A percentile compares a stretch with the other conserved stretches of the same genome.
Conservation (phyloP, 2,329 filamentous ascomycete genomes). For the Chaetomium olivaceum region DNA sequence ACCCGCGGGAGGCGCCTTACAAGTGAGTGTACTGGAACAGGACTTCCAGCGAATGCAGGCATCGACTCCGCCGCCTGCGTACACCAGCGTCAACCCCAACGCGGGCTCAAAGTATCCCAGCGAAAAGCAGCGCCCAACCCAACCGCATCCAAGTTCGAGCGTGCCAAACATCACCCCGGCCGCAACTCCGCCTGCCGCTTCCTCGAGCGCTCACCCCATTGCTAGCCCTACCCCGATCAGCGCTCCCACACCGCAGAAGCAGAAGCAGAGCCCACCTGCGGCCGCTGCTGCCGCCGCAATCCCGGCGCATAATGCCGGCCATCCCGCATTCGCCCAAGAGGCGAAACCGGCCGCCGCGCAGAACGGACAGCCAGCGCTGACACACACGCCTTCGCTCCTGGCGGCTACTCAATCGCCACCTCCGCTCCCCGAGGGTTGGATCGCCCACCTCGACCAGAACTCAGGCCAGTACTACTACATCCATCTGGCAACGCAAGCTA, state of each 20-base stretch:
- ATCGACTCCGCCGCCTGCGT: slow-evolving; percentile 90
- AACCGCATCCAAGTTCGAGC: slow-evolving; percentile 36
- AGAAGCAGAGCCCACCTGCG: slow-evolving; percentile 23
- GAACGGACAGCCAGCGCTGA: slow-evolving; percentile 51
- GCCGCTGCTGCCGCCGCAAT: slow-evolving; percentile 28
- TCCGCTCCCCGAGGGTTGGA: slow-evolving; percentile 95
- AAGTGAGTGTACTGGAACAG: slow-evolving; percentile 75
- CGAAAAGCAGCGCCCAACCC: slow-evolving; percentile 67
- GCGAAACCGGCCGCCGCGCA: slow-evolving; percentile 50
- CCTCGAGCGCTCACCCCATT: slow-evolving; percentile 17
- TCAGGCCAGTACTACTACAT: slow-evolving; percentile 99
- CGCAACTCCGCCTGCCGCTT: slow-evolving; percentile 2
- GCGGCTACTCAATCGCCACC: slow-evolving; percentile 77
- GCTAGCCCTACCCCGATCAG: slow-evolving; percentile 18
- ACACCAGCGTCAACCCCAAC: slow-evolving; percentile 70
- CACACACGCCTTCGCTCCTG: slow-evolving; percentile 49
- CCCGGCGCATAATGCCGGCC: slow-evolving; percentile 26
- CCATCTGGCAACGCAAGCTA: slow-evolving; percentile 89
- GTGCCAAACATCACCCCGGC: slow-evolving; percentile 26
- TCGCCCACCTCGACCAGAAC: slow-evolving; percentile 90
- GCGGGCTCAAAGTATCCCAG: slow-evolving; percentile 68
- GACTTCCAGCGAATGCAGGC: slow-evolving; percentile 82
- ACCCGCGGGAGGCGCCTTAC: slow-evolving; percentile 42
- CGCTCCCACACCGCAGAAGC: slow-evolving; percentile 28
- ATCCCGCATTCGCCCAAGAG: slow-evolving; percentile 80